Evolutionary conservation across 805 yeast species (phyloP).

Genomic region (Monosporozyma unispora): DNA sequence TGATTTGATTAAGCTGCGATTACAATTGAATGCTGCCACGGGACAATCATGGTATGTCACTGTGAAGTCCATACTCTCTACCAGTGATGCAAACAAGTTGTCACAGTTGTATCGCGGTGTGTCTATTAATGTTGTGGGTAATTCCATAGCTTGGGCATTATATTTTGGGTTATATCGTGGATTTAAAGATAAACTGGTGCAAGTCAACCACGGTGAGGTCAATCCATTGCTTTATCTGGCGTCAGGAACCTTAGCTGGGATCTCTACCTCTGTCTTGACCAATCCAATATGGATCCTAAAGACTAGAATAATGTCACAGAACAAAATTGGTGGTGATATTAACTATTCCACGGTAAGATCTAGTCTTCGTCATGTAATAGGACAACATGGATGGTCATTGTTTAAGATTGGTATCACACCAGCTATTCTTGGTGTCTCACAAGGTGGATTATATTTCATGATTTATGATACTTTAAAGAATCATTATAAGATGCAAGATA

Average conservation of each 20-base stretch:
- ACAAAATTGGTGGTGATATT: slow-evolving; percentile 10
- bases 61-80: background rate
- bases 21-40: slow-evolving; percentile 48
- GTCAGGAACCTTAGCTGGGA: slow-evolving; percentile 64
- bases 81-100: background rate
- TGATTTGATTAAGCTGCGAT: slow-evolving; percentile 73
- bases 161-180: slow-evolving; percentile 73
- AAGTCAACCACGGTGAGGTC: background rate
- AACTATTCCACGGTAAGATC: slow-evolving; percentile 45
- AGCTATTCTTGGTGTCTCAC: slow-evolving; percentile 72
- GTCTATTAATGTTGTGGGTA: slow-evolving; percentile 72
- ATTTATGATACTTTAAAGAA: slow-evolving; percentile 71
- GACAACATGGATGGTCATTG: slow-evolving; percentile 49
- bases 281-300: slow-evolving; percentile 95
- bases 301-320: slow-evolving; percentile 67
- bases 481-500: slow-evolving; percentile 5
- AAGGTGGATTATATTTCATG: slow-evolving; percentile 82
- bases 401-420: slow-evolving; percentile 72
- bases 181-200: slow-evolving; percentile 36
- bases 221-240: slow-evolving; percentile 38
- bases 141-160: slow-evolving; percentile 79
- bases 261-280: slow-evolving; percentile 63
- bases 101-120: slow-evolving; percentile 60
- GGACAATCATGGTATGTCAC: background rate
- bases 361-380: slow-evolving; percentile 43